Percentiles rank a stretch among this genome's conserved stretches.
Conservation (phyloP, 2,329 filamentous ascomycete species). For the Calonectria crousiana region DNA sequence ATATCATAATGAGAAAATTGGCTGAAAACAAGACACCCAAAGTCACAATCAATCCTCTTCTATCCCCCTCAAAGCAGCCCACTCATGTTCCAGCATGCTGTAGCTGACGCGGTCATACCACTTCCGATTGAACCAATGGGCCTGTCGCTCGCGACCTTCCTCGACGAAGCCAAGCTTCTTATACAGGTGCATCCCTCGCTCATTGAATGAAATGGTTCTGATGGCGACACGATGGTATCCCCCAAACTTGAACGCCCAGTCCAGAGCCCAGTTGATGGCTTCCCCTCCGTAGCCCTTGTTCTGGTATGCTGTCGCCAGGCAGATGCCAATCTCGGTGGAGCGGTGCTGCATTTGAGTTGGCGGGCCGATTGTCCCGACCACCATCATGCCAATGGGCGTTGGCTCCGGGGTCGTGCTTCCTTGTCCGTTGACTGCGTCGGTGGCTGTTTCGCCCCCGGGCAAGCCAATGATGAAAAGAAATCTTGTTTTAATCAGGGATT, state of each 20-base stretch:
- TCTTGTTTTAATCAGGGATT: neutral
- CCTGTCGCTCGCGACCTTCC: constrained; percentile 57
- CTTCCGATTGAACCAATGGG: constrained; percentile 56
- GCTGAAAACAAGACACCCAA: neutral
- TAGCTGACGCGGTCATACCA: constrained; percentile 52
- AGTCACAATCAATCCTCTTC: neutral
- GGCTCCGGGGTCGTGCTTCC: neutral
- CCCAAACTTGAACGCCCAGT: constrained; percentile 59
- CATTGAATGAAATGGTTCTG: constrained; percentile 56
- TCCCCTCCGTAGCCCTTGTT: constrained; percentile 59
- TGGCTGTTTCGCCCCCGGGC: neutral
- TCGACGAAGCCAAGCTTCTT: constrained; percentile 57
- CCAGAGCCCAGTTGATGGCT: constrained; percentile 59
- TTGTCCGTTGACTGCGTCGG: neutral
- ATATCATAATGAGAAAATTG: neutral
- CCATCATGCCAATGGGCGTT: neutral
- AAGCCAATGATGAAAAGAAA: neutral
- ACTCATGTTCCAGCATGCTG: constrained; percentile 55
- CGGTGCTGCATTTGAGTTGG: neutral
- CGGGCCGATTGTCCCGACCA: neutral
- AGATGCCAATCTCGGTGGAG: constrained; percentile 47
- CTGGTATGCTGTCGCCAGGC: constrained; percentile 50
- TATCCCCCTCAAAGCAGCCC: constrained; percentile 42
- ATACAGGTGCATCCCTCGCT: constrained; percentile 56
- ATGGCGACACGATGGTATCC: constrained; percentile 59